A percentile compares a stretch with the other conserved stretches of the same genome.
These are phyloP conservation scores for Symbiodinium pilosum DNA, from an alignment of 73 alveolate genomes.

Conservation along the genomic window DNA sequence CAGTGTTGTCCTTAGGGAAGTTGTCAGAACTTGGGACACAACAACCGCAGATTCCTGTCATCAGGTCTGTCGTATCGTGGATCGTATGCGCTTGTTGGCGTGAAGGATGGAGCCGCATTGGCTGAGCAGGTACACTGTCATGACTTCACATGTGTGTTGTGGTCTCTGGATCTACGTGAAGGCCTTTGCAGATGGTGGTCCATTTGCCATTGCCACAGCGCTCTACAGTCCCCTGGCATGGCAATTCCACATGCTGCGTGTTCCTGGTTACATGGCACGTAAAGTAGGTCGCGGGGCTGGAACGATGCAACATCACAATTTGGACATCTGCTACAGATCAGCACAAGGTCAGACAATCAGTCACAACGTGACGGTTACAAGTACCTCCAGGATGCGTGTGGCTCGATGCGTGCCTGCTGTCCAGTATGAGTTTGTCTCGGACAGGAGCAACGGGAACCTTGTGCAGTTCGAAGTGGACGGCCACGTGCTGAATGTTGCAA, in stretches of 20 bases:
- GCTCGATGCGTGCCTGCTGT: not conserved
- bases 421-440: not conserved
- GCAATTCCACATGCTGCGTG: no score
- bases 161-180: not conserved
- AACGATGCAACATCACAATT: no score
- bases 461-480: slow-evolving; percentile 33
- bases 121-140: slow-evolving; percentile 34
- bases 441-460: slow-evolving; percentile 35
- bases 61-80: slow-evolving; percentile 36
- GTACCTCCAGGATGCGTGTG: slow-evolving; percentile 39
- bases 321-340: no score
- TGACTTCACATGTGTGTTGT: not conserved
- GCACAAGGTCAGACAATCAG: not conserved
- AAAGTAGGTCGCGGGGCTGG: no score
- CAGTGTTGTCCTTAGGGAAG: not conserved
- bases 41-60: not conserved
- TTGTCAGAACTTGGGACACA: not conserved
- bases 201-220: not conserved
- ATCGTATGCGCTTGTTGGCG: slow-evolving; percentile 39
- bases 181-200: slow-evolving; percentile 63
- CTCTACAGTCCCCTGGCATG: not conserved
- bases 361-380: slow-evolving; percentile 25
- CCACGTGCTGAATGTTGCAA: not conserved
- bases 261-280: not conserved
- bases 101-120: slow-evolving; percentile 52